Evolutionary conservation across 176 grass and related monocot species (phyloP), one percentile per base, ranked within the genome.

Genomic region (Eragrostis curvula): DNA sequence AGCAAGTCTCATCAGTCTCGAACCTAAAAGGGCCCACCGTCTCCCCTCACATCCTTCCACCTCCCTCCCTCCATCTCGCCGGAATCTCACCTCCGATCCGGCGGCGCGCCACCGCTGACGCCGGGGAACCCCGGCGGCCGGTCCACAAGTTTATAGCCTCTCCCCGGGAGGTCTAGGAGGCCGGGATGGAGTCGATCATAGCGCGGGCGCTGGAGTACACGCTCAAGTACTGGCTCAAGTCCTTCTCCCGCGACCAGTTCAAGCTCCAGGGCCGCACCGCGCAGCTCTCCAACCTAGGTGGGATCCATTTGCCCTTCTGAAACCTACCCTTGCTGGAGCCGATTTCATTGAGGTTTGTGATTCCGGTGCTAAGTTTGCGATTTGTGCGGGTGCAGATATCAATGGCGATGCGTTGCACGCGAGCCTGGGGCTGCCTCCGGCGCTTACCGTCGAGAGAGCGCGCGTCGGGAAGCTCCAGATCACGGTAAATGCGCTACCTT

Each of bases 141-240:
- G 9, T 5, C 66, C 65, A 11, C 17, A 57, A 71, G 39, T 75
- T 42, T 65, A 17, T 32, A 7, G 74, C 12, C 12, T 28, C 10
- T 50, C 36, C 57, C 43, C 53, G 68, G 47, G 24, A 46, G 30
- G 28, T n/a, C 67, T 71, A 53, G 67, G 21, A 66, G 78, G 65
- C 45, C 27, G 80, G 74, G 70, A 99, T 99, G 97, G 97, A 99
- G 91, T 99, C 97, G 66, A 99, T 99, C 83, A 88, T 99, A 66
- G 97, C 97, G 81, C 93, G 97, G 83, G 97, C 97, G 79, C 85
- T 99, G 83, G 97, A 99, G 82, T 99, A 99, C 87, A 99, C 97
- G 74, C 97, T 99, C 85, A 99, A 99, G 77, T 99, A 99, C 89
- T 99, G 97, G 97, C 91, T 99, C 80, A 99, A 99, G 79, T 96